These are phyloP conservation scores for Zygosaccharomyces sapae DNA, from an alignment of 1,139 yeast genomes.

Conservation along the genomic window DNA sequence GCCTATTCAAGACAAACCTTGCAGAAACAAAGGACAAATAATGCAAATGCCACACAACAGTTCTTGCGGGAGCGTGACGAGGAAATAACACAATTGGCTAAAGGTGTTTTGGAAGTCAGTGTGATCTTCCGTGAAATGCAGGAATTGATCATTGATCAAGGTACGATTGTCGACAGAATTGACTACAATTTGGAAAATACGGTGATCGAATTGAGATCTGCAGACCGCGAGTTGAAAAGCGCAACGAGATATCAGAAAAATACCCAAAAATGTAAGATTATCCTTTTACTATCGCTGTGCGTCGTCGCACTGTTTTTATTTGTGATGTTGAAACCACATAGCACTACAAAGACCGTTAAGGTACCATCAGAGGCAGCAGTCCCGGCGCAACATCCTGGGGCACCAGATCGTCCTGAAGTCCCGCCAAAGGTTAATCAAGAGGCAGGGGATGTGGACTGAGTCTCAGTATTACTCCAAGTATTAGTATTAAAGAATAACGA, in stretches of 20 bases:
- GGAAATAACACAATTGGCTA: slow-evolving; percentile 86
- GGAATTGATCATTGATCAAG: slow-evolving; percentile 88
- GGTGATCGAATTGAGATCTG: slow-evolving; percentile 66
- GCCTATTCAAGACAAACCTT: slow-evolving; percentile 44
- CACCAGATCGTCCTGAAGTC: not conserved
- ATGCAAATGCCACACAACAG: slow-evolving; percentile 40
- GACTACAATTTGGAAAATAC: slow-evolving; percentile 86
- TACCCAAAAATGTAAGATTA: slow-evolving; percentile 86
- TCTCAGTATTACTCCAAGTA: not conserved
- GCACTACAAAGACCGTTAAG: slow-evolving; percentile 12
- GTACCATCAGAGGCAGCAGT: not conserved
- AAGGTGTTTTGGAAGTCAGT: slow-evolving; percentile 88
- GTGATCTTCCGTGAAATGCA: slow-evolving; percentile 94
- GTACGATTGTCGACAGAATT: slow-evolving; percentile 85
- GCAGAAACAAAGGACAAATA: slow-evolving; percentile 39
- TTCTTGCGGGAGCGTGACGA: slow-evolving; percentile 63
- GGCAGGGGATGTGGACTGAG: not conserved
- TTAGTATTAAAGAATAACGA: not conserved
- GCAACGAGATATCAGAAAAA: slow-evolving; percentile 82
- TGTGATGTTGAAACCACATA: slow-evolving; percentile 63
- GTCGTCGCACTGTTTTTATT: slow-evolving; percentile 70
- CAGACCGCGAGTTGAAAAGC: slow-evolving; percentile 69
- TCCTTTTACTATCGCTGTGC: slow-evolving; percentile 63
- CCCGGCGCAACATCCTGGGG: slow-evolving; percentile 4
- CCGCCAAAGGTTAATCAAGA: not conserved